phyloP scores from a whole-genome alignment of 116 monocot genomes.

The Iris pallida region DNA sequence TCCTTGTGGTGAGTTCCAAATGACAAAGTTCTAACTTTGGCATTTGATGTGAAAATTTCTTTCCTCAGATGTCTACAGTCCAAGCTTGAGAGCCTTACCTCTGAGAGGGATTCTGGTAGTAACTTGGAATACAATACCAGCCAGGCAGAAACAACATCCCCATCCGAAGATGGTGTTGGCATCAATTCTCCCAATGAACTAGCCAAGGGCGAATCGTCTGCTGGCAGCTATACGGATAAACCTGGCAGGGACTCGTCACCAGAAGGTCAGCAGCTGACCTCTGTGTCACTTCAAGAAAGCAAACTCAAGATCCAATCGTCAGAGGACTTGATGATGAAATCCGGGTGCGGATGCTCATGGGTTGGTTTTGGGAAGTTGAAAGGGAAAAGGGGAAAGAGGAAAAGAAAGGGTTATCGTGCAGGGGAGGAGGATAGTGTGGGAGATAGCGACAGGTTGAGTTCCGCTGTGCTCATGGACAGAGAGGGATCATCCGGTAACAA shows the following conservation, averaged over 20 bases:
- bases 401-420: slow-evolving; percentile 24
- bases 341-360: slow-evolving; percentile 7
- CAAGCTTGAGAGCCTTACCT: slow-evolving; percentile 47
- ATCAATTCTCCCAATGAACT: slow-evolving; percentile 25
- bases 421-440: slow-evolving; percentile 18
- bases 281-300: slow-evolving; percentile 24
- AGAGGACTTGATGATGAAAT: neutral
- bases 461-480: slow-evolving; percentile 17
- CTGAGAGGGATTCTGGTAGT: slow-evolving; percentile 14
- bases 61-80: slow-evolving; percentile 45
- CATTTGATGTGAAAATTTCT: neutral
- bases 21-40: neutral
- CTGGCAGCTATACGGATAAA: slow-evolving; percentile 34
- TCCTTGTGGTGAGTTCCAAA: neutral
- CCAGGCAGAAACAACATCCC: slow-evolving; percentile 17
- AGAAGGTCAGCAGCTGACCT: slow-evolving; percentile 8
- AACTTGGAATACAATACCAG: slow-evolving; percentile 24
- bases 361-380: slow-evolving; percentile 17
- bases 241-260: slow-evolving; percentile 3
- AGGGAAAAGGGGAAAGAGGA: slow-evolving; percentile 45
- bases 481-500: slow-evolving; percentile 18
- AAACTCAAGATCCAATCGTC: slow-evolving; percentile 1
- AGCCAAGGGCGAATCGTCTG: slow-evolving; percentile 33
- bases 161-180: slow-evolving; percentile 13
- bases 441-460: slow-evolving; percentile 21